These are phyloP conservation scores for Neurospora sp. DNA, from an alignment of 495 filamentous ascomycete genomes.

Conservation along the genomic window DNA sequence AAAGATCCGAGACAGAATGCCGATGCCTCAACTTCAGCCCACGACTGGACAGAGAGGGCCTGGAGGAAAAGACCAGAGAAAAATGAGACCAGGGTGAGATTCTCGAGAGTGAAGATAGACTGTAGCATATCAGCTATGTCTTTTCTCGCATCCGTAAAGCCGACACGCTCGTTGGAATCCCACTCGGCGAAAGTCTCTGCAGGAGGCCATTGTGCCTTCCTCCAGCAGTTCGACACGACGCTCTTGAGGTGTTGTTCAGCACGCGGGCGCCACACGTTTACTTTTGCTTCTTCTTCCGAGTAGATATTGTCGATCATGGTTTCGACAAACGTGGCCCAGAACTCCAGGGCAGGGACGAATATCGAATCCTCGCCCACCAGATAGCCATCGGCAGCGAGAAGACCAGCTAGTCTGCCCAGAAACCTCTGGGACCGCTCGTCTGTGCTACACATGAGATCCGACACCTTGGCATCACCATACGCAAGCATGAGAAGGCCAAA, in stretches of 20 bases:
- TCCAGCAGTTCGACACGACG: constrained; percentile 50
- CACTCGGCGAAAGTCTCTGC: constrained; percentile 44
- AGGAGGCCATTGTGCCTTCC: constrained; percentile 52
- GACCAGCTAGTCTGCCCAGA: constrained; percentile 43
- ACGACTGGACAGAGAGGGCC: constrained; percentile 49
- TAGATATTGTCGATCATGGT: constrained; percentile 34
- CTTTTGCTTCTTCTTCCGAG: constrained; percentile 14
- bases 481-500: constrained; percentile 62
- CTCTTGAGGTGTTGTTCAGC: constrained; percentile 36
- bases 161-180: constrained; percentile 59
- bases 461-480: constrained; percentile 51
- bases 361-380: constrained; percentile 69
- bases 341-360: constrained; percentile 67
- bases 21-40: constrained; percentile 71
- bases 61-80: constrained; percentile 56
- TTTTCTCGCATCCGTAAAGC: constrained; percentile 67
- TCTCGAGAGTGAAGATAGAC: constrained; percentile 61
- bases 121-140: constrained; percentile 77
- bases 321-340: constrained; percentile 69
- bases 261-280: constrained; percentile 21
- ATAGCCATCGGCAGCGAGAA: constrained; percentile 62
- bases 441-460: constrained; percentile 35
- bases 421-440: constrained; percentile 37
- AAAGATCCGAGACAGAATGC: constrained; percentile 70
- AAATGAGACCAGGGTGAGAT: constrained; percentile 53